Evolutionary conservation across 768 basidiomycete genomes (phyloP).

Genomic region (Hericium alpestre): DNA sequence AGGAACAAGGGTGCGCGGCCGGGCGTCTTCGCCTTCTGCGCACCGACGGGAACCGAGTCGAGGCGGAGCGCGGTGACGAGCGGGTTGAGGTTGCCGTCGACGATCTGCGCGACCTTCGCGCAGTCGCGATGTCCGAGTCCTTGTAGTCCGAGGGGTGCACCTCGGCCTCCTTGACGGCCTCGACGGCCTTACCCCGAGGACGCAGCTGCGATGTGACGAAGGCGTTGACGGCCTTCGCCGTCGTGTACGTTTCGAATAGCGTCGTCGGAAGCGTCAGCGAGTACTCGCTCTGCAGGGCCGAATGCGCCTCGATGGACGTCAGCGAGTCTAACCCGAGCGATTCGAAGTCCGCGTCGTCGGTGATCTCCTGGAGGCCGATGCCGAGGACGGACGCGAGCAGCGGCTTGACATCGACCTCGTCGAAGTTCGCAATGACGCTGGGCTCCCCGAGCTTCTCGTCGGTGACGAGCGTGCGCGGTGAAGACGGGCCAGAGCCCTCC

Average conservation of each 20-base stretch:
- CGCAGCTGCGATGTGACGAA: slow-evolving; percentile 15
- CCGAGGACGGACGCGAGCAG: slow-evolving; percentile 38
- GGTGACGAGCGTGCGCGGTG: background rate
- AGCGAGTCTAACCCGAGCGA: slow-evolving; percentile 55
- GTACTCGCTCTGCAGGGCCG: slow-evolving; percentile 33
- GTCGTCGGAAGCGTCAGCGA: slow-evolving; percentile 32
- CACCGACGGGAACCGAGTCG: slow-evolving; percentile 21
- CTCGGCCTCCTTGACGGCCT: background rate
- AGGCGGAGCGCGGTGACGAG: slow-evolving; percentile 12
- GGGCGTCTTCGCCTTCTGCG: slow-evolving; percentile 25
- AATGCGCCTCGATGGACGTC: slow-evolving; percentile 49
- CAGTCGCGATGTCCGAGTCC: background rate
- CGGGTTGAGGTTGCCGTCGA: background rate
- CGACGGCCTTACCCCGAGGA: background rate
- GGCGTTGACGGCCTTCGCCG: slow-evolving; percentile 27
- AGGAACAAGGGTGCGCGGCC: slow-evolving; percentile 41
- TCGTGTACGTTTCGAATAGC: slow-evolving; percentile 32
- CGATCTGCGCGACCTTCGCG: background rate
- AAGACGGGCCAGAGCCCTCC: background rate
- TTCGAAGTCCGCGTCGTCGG: slow-evolving; percentile 36
- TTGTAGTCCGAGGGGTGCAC: no score
- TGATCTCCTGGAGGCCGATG: slow-evolving; percentile 24
- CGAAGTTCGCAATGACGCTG: slow-evolving; percentile 3
- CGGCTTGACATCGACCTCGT: slow-evolving; percentile 20
- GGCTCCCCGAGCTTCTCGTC: background rate